phyloP scores from a whole-genome alignment of 257 asterid genomes.

The Fraxinus excelsior region DNA sequence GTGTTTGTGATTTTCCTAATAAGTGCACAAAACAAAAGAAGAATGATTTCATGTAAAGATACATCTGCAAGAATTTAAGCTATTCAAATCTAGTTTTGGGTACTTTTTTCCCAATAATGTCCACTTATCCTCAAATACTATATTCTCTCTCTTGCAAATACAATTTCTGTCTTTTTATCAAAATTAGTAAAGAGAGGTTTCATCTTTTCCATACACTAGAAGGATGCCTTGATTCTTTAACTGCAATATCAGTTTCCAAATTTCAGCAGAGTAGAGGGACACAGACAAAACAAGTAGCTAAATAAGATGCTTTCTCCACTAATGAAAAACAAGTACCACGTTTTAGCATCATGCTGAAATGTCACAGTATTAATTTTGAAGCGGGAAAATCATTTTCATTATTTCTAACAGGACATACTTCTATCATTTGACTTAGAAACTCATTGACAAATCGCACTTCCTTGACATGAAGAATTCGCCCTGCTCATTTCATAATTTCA shows the following conservation, averaged over 20 bases:
- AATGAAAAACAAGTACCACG: neutral
- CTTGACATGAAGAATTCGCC: too few relatives aligned
- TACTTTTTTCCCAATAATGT: neutral
- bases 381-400: too few relatives aligned
- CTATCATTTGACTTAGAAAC: too few relatives aligned
- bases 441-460: too few relatives aligned
- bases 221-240: neutral
- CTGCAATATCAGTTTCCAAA: neutral
- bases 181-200: too few relatives aligned
- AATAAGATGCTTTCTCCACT: neutral
- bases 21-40: neutral
- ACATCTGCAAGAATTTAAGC: neutral
- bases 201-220: too few relatives aligned
- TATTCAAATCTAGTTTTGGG: neutral
- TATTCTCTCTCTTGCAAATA: neutral
- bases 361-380: too few relatives aligned
- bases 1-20: constrained; percentile 8
- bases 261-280: neutral
- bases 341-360: neutral
- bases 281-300: neutral
- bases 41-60: neutral
- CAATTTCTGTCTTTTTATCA: too few relatives aligned
- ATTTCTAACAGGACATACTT: too few relatives aligned
- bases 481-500: too few relatives aligned
- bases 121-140: neutral